Conservation (phyloP, 805 yeast species). For the Ogataea ramenticola region DNA sequence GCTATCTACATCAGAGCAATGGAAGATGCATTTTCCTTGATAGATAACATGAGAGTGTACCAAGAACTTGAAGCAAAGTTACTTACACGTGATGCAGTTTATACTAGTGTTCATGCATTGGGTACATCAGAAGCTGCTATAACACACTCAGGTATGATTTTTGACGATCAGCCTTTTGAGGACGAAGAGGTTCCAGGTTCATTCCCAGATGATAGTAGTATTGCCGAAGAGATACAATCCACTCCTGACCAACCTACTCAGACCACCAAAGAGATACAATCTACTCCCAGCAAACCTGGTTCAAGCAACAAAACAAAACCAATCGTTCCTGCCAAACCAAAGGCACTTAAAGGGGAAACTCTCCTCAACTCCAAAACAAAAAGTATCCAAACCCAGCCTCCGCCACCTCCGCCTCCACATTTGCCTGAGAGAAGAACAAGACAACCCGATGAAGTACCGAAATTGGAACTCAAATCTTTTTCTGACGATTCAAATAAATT, state of each 20-base stretch:
- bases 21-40: constrained; percentile 55
- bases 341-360: constrained; percentile 25
- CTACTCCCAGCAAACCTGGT: too few species aligned
- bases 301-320: constrained; percentile 11
- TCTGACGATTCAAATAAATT: too few species aligned
- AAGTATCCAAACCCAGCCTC: constrained; percentile 10
- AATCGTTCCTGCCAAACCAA: constrained; percentile 42
- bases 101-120: neutral
- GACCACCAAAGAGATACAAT: neutral
- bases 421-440: too few species aligned
- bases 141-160: neutral
- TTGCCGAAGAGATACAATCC: too few species aligned
- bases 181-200: neutral
- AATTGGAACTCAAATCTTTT: too few species aligned
- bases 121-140: neutral
- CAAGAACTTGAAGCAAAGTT: constrained; percentile 15
- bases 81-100: constrained; percentile 3
- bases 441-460: too few species aligned
- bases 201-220: neutral
- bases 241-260: too few species aligned
- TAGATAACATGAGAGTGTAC: constrained; percentile 29
- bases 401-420: constrained; percentile 5
- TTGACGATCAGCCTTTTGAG: neutral
- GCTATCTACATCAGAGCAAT: constrained; percentile 83
- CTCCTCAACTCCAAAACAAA: too few species aligned